These are phyloP conservation scores for Paramecium tetraurelia DNA, from an alignment of 73 alveolate species.

Conservation along the genomic window DNA sequence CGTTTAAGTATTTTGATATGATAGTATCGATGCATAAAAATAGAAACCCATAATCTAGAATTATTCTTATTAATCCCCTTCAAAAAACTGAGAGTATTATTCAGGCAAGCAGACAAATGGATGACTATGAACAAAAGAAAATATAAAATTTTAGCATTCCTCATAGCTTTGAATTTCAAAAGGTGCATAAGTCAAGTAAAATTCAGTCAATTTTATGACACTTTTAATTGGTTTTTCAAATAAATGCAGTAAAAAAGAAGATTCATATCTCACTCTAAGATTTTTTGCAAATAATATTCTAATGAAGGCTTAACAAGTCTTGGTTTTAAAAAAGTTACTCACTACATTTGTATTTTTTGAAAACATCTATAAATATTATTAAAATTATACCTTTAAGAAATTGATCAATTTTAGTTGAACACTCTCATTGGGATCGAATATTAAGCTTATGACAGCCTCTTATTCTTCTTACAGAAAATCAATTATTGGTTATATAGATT, in stretches of 20 bases:
- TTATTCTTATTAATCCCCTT: neutral
- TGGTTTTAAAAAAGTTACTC: neutral
- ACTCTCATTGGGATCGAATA: slow-evolving; percentile 2
- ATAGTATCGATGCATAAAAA: neutral
- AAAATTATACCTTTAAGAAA: neutral
- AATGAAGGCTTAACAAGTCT: neutral
- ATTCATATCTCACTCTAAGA: neutral
- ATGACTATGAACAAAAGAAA: neutral
- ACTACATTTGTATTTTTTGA: neutral
- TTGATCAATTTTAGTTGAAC: neutral
- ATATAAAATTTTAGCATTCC: neutral
- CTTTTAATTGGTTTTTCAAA: neutral
- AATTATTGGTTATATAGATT: neutral
- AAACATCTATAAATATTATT: neutral
- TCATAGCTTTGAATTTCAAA: neutral
- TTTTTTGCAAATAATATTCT: neutral
- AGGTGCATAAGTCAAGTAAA: neutral
- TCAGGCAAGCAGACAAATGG: neutral
- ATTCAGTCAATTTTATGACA: neutral
- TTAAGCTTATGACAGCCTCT: neutral
- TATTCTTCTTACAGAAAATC: neutral
- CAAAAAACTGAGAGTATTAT: neutral
- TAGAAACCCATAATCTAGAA: neutral
- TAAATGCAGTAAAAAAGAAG: neutral
- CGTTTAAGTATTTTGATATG: neutral